These are phyloP conservation scores for Penicillium sp. DNA, from an alignment of 2,329 filamentous ascomycete genomes.

Conservation along the genomic window DNA sequence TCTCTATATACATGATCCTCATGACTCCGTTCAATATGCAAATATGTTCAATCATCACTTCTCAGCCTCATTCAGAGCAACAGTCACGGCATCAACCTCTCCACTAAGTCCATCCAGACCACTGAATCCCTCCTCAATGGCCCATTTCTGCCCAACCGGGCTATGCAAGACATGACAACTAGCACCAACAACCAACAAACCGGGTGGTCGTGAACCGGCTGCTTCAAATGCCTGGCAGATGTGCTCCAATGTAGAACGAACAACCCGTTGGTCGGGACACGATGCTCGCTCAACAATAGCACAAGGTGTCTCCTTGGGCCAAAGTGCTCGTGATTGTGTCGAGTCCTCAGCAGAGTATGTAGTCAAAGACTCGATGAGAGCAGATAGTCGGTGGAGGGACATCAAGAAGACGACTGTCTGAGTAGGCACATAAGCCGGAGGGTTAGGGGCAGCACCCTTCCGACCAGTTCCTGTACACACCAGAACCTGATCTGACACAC, in stretches of 20 bases:
- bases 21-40: constrained; percentile 11
- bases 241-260: constrained; percentile 77
- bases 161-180: constrained; percentile 77
- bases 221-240: constrained; percentile 82
- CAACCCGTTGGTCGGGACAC: constrained; percentile 90
- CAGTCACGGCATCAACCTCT: constrained; percentile 15
- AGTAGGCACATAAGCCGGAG: constrained; percentile 72
- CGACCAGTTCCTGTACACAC: constrained; percentile 96
- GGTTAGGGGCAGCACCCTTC: constrained; percentile 79
- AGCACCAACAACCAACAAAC: constrained; percentile 78
- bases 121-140: constrained; percentile 82
- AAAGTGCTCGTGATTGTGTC: constrained; percentile 41
- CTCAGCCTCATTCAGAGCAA: constrained; percentile 7
- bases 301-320: constrained; percentile 79
- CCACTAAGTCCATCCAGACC: constrained; percentile 61
- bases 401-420: constrained; percentile 93
- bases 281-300: constrained; percentile 92
- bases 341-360: constrained; percentile 28
- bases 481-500: constrained; percentile 86
- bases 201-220: constrained; percentile 85
- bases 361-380: constrained; percentile 70
- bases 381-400: constrained; percentile 81
- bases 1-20: constrained; percentile 22
- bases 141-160: constrained; percentile 65
- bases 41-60: constrained; percentile 7